phyloP scores from a whole-genome alignment of 83 land plant species.

The Larix sibirica region DNA sequence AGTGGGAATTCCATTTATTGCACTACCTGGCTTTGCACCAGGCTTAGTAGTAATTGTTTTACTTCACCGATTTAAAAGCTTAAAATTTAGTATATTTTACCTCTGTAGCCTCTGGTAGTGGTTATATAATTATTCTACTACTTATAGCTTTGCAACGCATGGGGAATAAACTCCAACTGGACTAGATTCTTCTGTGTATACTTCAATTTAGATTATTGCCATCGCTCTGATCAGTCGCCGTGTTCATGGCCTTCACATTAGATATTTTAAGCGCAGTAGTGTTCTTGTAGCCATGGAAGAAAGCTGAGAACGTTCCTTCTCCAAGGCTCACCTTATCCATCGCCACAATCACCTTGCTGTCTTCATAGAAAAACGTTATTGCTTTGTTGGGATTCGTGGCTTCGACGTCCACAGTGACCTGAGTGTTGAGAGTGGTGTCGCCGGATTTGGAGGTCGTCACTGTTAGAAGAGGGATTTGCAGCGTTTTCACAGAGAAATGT shows the following conservation, averaged over 20 bases:
- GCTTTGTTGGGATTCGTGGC: conserved; percentile 8
- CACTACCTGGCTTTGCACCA: too few relatives aligned
- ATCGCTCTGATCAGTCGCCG: not conserved
- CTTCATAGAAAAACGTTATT: not conserved
- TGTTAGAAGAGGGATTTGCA: not conserved
- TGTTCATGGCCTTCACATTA: not conserved
- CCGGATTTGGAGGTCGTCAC: not conserved
- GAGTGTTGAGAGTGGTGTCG: not conserved
- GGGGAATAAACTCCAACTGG: too few relatives aligned
- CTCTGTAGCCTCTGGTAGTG: too few relatives aligned
- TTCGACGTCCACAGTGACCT: not conserved
- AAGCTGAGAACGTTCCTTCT: not conserved
- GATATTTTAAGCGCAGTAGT: not conserved
- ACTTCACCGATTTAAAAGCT: too few relatives aligned
- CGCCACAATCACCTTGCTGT: not conserved
- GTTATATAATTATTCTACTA: too few relatives aligned
- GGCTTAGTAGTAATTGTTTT: too few relatives aligned
- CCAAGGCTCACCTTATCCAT: not conserved
- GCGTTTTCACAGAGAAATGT: not conserved
- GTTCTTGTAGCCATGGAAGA: not conserved
- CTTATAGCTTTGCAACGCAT: too few relatives aligned
- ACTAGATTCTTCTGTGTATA: not conserved
- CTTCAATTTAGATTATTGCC: not conserved
- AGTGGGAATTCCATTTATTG: too few relatives aligned
- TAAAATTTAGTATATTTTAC: too few relatives aligned